Base-by-base conservation (phyloP, 129 eudicot species). In the sunflower (Helianthus annuus) region DNA sequence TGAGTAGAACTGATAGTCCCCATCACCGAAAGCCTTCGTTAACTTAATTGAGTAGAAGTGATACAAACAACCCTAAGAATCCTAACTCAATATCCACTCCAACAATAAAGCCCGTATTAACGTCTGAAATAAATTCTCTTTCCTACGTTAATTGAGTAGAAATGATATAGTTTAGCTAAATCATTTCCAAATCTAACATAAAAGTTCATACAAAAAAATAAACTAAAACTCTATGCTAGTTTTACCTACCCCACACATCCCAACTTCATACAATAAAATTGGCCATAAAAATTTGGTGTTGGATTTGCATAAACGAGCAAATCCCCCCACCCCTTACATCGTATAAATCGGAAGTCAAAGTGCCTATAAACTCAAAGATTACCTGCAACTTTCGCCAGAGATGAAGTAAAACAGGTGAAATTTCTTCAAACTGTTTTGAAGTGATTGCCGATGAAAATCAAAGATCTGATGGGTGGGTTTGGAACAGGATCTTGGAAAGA, bases 161-260 rank as follows among this genome's bases (percentile, higher is more conserved):
- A 60, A 60, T 29, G 11, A 60, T 60, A 13, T 4, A 60, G 14
- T 13, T 66, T 66, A 66, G 34, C 22, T 10, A 24, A 19, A 45
- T 66, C 53, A 66, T 19, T 66, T 42, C 70, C 70, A 44, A 42
- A 12, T 45, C 38, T 0, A 42, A 45, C 5, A 10, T 17, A 44
- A 45, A 45, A 16, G 5, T 29, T 4, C 9, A 10, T 10, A 12
- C 12, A 3, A 66, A 17, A 17, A 3, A 19, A 19, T 4, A 22
- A 10, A 66, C 5, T 0, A 5, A 11, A 17, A 66, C 19, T 22
- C 5, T 2, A 45, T 16, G 55, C 46, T 11, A 8, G 55, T 19
- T 5, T 65, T 66, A 5, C 38, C 55, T 22, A 66, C 7, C 36
- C 19, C 75, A 70, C 65, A 40, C 3, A 71, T 71, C 45, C 76